Evolutionary conservation across 768 basidiomycete species (phyloP), one percentile per base, ranked within the genome.

Genomic region (Collybia sordida): DNA sequence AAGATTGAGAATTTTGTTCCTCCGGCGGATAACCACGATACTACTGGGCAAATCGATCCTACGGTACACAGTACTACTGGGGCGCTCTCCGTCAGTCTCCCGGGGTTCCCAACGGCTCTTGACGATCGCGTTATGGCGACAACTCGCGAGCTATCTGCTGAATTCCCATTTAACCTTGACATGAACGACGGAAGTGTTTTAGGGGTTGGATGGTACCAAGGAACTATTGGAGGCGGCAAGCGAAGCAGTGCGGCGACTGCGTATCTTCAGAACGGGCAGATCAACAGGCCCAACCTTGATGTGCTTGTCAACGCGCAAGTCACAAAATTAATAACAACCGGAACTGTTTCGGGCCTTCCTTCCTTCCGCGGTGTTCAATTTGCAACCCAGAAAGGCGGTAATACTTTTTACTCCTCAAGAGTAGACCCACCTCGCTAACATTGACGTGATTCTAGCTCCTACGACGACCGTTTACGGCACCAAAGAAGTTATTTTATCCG

Each of bases 11-110:
- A 58, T 36, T 70, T 63, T 53, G 56, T 55, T 2, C 53, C 62
- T 7, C 72, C 76, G 1, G 64, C 64, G 2, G 73, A 75, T 46
- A 47, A 60, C 15, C 74, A 74, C 50, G 61, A 73, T 50, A 71
- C 61, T 31, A 58, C 61, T 4, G 67, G 68, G 4, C 62, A 76
- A 52, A 71, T 64, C 45, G 57, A 71, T 48, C 72, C 76, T 0
- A 17, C 56, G 0, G 53, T 72, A 5, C 75, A 77, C 53, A 65
- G 72, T 12, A 60, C 59, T 17, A 50, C 56, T 12, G 75, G 76
- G 8, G 57, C 61, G 6, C 59, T 60, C 25, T 49, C 50, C 1
- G 67, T 70, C 39, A 69, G 65, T 44, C 56, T 75, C 4, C 58
- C 65, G 12, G 68, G 72, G 9, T 66, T 55, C 46, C 58, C 68